Conservation (phyloP, 78 protist species). For the Polysphondylium violaceum region DNA sequence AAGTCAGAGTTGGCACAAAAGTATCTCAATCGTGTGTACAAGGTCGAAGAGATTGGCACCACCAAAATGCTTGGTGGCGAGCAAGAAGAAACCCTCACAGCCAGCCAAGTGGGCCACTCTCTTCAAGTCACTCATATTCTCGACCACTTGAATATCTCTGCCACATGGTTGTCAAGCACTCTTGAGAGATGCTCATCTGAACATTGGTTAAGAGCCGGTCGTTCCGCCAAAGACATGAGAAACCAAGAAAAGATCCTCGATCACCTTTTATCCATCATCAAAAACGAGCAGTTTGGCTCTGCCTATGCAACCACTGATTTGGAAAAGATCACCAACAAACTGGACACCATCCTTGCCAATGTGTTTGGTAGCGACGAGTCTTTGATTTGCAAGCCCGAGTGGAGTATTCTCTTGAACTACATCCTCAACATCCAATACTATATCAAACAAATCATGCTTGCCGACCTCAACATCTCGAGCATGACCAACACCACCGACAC, state of each 20-base stretch:
- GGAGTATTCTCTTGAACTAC: conserved; percentile 38
- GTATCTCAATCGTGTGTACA: conserved; percentile 45
- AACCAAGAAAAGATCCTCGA: conserved; percentile 43
- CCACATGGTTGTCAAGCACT: conserved; percentile 64
- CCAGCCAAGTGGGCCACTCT: conserved; percentile 37
- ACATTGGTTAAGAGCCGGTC: conserved; percentile 56
- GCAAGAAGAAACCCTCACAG: not conserved
- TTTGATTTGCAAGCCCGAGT: conserved; percentile 34
- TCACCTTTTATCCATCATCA: conserved; percentile 32
- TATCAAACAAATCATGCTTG: conserved; percentile 69
- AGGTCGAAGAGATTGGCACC: conserved; percentile 59
- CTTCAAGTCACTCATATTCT: conserved; percentile 57
- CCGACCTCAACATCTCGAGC: conserved; percentile 16
- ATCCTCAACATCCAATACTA: conserved; percentile 61
- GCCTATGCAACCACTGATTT: conserved; percentile 13
- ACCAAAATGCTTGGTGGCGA: not conserved
- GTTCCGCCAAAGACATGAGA: conserved; percentile 41
- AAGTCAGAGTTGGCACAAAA: conserved; percentile 42
- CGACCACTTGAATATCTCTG: conserved; percentile 45
- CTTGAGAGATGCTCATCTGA: conserved; percentile 30
- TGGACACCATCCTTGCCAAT: conserved; percentile 43
- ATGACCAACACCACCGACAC: not conserved
- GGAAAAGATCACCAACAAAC: conserved; percentile 36
- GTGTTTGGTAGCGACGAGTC: conserved; percentile 28
- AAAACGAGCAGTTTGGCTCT: conserved; percentile 51